phyloP scores from a whole-genome alignment of 1,284 basidiomycete genomes.

The Apiotrichum montevideense region DNA sequence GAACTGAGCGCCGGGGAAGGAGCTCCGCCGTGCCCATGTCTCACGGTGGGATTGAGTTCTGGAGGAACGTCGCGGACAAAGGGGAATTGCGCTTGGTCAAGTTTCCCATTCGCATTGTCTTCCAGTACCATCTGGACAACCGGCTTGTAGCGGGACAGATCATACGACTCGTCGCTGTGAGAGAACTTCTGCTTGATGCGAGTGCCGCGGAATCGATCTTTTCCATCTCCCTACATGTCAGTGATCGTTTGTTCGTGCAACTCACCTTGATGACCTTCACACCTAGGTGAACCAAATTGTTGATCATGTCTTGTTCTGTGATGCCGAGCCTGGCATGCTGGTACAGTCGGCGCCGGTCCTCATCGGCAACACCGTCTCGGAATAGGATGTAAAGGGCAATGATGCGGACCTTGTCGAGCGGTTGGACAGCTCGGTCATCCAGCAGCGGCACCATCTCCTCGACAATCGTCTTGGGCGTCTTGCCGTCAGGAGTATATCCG shows the following conservation, averaged over 20 bases:
- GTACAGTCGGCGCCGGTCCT: conserved; percentile 87
- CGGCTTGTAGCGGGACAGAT: conserved; percentile 90
- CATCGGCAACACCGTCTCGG: conserved; percentile 94
- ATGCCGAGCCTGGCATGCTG: conserved; percentile 89
- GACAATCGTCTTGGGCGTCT: conserved; percentile 82
- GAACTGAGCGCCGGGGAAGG: conserved; percentile 1
- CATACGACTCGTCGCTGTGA: conserved; percentile 77
- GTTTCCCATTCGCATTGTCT: conserved; percentile 72
- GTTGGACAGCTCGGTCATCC: conserved; percentile 66
- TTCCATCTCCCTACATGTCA: conserved; percentile 1
- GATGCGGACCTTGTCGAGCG: conserved; percentile 85
- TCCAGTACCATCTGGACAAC: conserved; percentile 77
- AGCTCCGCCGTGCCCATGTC: background rate
- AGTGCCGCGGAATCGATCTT: conserved; percentile 59
- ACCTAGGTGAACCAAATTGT: conserved; percentile 78
- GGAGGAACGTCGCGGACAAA: conserved; percentile 83
- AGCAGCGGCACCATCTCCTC: conserved; percentile 98
- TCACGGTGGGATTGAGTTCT: conserved; percentile 34
- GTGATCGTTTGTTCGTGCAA: background rate
- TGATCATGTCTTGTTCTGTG: conserved; percentile 89
- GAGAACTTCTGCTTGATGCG: conserved; percentile 69
- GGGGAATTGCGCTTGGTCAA: conserved; percentile 77
- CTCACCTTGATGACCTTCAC: conserved; percentile 64
- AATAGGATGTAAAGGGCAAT: conserved; percentile 94
- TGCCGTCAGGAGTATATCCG: conserved; percentile 78